Conservation (phyloP, 768 basidiomycete genomes). For the Porphyrellus cyaneotinctus region DNA sequence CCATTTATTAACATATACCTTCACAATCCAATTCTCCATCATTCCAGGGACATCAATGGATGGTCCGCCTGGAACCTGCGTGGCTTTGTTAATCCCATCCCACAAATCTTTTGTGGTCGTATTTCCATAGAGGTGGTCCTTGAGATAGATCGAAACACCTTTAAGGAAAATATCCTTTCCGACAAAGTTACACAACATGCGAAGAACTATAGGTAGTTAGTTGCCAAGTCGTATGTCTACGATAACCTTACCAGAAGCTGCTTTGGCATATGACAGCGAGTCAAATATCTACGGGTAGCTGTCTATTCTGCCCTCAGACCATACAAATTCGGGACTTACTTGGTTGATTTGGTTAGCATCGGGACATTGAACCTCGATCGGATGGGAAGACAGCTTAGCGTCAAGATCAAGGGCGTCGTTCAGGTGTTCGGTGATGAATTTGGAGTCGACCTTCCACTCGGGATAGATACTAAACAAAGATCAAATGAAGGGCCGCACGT, state of each 20-base stretch:
- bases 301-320: not conserved
- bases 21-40: conserved; percentile 91
- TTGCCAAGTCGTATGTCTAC: not conserved
- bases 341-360: conserved; percentile 84
- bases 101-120: conserved; percentile 84
- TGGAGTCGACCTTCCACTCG: conserved; percentile 80
- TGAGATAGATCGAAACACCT: conserved; percentile 89
- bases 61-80: conserved; percentile 35
- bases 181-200: conserved; percentile 87
- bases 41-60: conserved; percentile 65
- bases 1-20: conserved; percentile 38
- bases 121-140: conserved; percentile 81
- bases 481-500: not conserved
- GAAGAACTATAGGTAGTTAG: conserved; percentile 56
- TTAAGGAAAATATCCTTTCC: conserved; percentile 86
- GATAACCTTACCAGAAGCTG: conserved; percentile 56
- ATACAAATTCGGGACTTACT: conserved; percentile 30
- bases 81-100: conserved; percentile 76
- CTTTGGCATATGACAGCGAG: conserved; percentile 80
- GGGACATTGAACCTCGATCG: conserved; percentile 87
- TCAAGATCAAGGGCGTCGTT: conserved; percentile 78
- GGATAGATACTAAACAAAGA: conserved; percentile 57
- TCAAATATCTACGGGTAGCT: conserved; percentile 72
- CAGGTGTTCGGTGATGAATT: conserved; percentile 77
- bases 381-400: conserved; percentile 82